Evolutionary conservation across 129 eudicot species (phyloP).

Genomic region (Kitagawia praeruptora): DNA sequence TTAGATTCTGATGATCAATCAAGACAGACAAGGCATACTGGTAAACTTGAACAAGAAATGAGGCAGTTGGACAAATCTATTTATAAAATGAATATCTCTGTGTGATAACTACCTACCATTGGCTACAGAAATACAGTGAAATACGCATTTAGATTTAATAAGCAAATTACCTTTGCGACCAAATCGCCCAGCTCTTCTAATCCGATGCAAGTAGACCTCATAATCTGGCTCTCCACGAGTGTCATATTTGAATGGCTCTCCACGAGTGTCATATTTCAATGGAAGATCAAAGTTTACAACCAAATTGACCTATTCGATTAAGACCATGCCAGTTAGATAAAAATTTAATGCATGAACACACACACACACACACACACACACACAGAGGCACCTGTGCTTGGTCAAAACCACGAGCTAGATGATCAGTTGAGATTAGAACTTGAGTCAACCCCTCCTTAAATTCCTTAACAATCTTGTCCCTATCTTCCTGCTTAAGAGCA

Average conservation of each 20-base stretch:
- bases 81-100: not conserved
- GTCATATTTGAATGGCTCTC: no score
- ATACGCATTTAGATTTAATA: not conserved
- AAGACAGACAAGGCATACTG: not conserved
- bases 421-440: conserved; percentile 78
- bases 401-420: conserved; percentile 90
- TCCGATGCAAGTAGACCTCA: conserved; percentile 78
- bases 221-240: conserved; percentile 54
- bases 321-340: not conserved
- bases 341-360: not conserved
- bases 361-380: no score
- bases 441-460: conserved; percentile 74
- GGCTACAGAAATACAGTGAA: not conserved
- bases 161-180: conserved; percentile 70
- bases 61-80: not conserved
- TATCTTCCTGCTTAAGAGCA: conserved; percentile 50
- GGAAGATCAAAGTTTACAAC: conserved; percentile 85
- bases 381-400: conserved; percentile 58
- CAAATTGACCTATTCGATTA: conserved; percentile 54
- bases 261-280: conserved; percentile 23
- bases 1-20: not conserved
- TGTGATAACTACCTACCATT: not conserved
- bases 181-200: conserved; percentile 86
- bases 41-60: not conserved
- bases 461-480: conserved; percentile 80